phyloP scores from a whole-genome alignment of 1,139 yeast genomes.

The Suhomyces ambrosiae region DNA sequence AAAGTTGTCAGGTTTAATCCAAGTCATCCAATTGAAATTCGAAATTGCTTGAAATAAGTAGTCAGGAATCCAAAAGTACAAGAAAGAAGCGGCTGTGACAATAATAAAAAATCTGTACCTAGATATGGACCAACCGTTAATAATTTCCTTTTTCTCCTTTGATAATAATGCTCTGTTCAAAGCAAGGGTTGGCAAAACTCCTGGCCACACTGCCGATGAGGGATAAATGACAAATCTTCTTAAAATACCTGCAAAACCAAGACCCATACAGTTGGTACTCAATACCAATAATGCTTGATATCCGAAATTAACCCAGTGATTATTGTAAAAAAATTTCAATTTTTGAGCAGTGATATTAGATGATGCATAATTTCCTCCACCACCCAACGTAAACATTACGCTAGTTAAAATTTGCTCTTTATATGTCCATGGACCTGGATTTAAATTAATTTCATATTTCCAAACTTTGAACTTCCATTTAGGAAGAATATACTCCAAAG shows the following conservation, averaged over 20 bases:
- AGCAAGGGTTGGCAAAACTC: conserved; percentile 21
- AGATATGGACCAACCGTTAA: conserved; percentile 24
- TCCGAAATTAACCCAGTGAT: conserved; percentile 21
- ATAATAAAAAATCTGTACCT: conserved; percentile 18
- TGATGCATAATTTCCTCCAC: conserved; percentile 15
- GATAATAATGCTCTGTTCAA: conserved; percentile 21
- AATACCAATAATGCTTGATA: conserved; percentile 19
- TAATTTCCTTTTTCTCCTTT: conserved; percentile 18
- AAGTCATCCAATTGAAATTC: conserved; percentile 23
- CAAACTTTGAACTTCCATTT: conserved; percentile 20
- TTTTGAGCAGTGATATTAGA: conserved; percentile 22
- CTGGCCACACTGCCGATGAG: conserved; percentile 20
- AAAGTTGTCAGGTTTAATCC: conserved; percentile 23
- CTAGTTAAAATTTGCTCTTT: conserved; percentile 27
- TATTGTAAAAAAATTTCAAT: conserved; percentile 17
- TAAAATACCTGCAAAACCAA: conserved; percentile 26
- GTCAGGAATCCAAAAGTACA: conserved; percentile 23
- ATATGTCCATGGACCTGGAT: conserved; percentile 28
- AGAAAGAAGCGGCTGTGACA: conserved; percentile 15
- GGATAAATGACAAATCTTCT: conserved; percentile 23
- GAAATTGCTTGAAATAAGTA: conserved; percentile 20
- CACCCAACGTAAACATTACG: conserved; percentile 20
- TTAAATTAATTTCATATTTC: conserved; percentile 21
- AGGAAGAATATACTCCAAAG: conserved; percentile 27
- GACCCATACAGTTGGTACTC: conserved; percentile 23